Evolutionary conservation across 1,284 basidiomycete genomes (phyloP), one percentile per base, ranked within the genome.

Genomic region (Stygiomarasmius scandens): DNA sequence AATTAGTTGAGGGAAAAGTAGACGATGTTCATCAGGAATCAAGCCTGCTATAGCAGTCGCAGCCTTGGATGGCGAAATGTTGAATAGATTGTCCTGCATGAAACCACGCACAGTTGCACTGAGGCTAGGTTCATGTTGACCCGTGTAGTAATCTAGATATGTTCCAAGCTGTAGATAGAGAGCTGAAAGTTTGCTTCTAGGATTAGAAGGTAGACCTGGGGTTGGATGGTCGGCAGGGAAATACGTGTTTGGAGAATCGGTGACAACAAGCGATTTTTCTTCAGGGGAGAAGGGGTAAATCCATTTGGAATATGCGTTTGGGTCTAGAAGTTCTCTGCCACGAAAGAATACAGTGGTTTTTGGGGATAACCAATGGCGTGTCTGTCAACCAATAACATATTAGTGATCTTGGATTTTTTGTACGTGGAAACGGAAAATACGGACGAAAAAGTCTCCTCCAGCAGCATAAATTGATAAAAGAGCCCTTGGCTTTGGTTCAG

Each of bases 121-220:
- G 4, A 60, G 48, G n/a, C 58, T 52, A 8, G 58, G 58, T 24
- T 60, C 41, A 24, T 56, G 55, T 54, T 60, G 54, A 2, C 58
- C 58, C 34, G 58, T 60, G 32, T 60, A 60, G 24, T 60, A 60
- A 32, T 60, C 55, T 10, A 60, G 43, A 38, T 50, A 60, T n/a
- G 43, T 47, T 12, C 58, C 58, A 8, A 60, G 52, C 20, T 60
- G 58, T 19, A 60, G 52, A 45, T 57, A 60, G 2, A 60, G 32
- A 38, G 51, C 45, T 11, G 47, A 46, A 10, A 60, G 43, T n/a
- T 56, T 49, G 52, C 56, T 60, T 3, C 55, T 50, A 27, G 55
- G 55, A 47, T 60, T 60, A 14, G 58, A 43, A 23, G 58, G 58
- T 24, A 50, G 56, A 20, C 58, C 58, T 23, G 58, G 58, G 4